These are phyloP conservation scores for Alternaria tenuissima DNA, from an alignment of 2,329 filamentous ascomycete species.

Conservation along the genomic window DNA sequence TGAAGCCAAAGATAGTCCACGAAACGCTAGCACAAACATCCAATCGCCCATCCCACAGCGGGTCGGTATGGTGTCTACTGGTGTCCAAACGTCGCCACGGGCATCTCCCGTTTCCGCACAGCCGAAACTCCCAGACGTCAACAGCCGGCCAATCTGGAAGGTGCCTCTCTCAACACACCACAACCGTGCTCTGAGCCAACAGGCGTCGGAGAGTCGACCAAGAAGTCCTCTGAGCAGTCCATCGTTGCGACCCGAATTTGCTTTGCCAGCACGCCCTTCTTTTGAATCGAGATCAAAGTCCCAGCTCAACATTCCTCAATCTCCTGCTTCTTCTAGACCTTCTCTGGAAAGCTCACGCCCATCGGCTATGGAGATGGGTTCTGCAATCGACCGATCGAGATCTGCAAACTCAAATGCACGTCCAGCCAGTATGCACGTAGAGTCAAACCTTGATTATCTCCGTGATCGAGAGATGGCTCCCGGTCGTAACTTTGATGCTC, in stretches of 20 bases:
- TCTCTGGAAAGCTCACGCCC: conserved; percentile 77
- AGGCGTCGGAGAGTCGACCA: conserved; percentile 50
- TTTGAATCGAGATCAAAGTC: conserved; percentile 61
- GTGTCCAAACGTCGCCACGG: conserved; percentile 79
- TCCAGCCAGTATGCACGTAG: conserved; percentile 83
- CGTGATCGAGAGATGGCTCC: conserved; percentile 74
- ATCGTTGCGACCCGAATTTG: conserved; percentile 48
- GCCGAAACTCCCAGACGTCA: conserved; percentile 51
- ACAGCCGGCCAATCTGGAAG: conserved; percentile 61
- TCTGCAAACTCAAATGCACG: conserved; percentile 73
- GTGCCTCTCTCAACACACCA: conserved; percentile 58
- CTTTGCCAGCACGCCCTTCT: conserved; percentile 51
- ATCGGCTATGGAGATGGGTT: conserved; percentile 66
- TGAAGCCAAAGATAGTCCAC: conserved; percentile 34
- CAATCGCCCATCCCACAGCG: conserved; percentile 59
- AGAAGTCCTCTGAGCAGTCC: conserved; percentile 39
- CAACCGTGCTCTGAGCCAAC: conserved; percentile 59
- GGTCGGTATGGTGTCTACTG: conserved; percentile 70
- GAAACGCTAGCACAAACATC: conserved; percentile 39
- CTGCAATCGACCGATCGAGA: conserved; percentile 65
- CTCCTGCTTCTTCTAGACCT: conserved; percentile 67
- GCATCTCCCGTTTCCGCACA: conserved; percentile 44
- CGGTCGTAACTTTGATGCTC: conserved; percentile 44
- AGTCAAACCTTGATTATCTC: conserved; percentile 82
- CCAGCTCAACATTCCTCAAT: conserved; percentile 61